A percentile compares a stretch with the other conserved stretches of the same genome.
Conservation (phyloP, 2,329 filamentous ascomycete species). For the Byssochlamys sp. region DNA sequence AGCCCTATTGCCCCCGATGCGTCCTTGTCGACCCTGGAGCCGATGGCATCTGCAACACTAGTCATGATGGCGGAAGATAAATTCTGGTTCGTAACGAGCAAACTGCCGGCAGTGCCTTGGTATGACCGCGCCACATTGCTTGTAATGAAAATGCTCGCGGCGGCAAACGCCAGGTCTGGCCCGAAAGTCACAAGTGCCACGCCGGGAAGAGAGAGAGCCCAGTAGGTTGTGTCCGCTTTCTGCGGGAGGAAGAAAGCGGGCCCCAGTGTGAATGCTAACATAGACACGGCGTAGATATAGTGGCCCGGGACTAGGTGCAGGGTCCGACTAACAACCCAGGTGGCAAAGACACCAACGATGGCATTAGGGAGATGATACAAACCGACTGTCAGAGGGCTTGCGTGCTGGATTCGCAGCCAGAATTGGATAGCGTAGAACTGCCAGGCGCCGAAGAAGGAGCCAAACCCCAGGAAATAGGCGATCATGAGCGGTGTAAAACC, state of each 20-base stretch:
- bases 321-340: constrained; percentile 38
- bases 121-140: constrained; percentile 38
- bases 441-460: constrained; percentile 36
- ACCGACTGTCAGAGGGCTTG: constrained; percentile 31
- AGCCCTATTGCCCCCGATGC: constrained; percentile 19
- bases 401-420: constrained; percentile 31
- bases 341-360: constrained; percentile 36
- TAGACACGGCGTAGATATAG: constrained; percentile 38
- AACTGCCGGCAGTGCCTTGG: constrained; percentile 38
- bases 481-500: constrained; percentile 37
- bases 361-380: constrained; percentile 40
- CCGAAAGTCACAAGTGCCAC: constrained; percentile 39
- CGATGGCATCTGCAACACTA: constrained; percentile 23
- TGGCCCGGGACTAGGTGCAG: constrained; percentile 39
- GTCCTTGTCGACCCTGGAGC: constrained; percentile 15
- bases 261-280: constrained; percentile 28
- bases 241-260: constrained; percentile 35
- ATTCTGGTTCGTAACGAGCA: constrained; percentile 41
- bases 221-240: constrained; percentile 33
- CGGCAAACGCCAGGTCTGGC: constrained; percentile 40
- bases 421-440: constrained; percentile 35
- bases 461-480: constrained; percentile 37
- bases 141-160: constrained; percentile 42
- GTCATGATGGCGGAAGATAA: constrained; percentile 33
- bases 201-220: constrained; percentile 38